phyloP scores from a whole-genome alignment of 768 basidiomycete genomes.

The Trametes gibbosa region DNA sequence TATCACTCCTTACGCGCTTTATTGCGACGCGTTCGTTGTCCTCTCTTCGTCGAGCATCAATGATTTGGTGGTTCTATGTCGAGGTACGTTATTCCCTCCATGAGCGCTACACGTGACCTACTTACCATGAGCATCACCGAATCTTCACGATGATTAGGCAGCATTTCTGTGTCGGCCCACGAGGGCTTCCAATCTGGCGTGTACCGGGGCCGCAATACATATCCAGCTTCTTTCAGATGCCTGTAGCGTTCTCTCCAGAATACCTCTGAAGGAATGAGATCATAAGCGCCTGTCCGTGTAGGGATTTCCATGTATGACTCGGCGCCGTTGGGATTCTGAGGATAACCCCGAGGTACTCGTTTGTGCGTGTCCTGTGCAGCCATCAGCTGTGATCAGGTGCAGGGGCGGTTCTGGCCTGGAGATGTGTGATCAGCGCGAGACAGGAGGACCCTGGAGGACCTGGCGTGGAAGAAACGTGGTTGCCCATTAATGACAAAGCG shows the following conservation, averaged over 20 bases:
- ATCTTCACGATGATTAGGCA: neutral
- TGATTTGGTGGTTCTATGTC: neutral
- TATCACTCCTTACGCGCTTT: neutral
- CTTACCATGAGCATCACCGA: neutral
- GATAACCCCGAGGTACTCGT: conserved; percentile 10
- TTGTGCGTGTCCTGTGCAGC: neutral
- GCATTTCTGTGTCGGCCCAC: neutral
- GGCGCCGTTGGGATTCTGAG: neutral
- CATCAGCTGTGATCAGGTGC: neutral
- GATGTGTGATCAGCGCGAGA: neutral
- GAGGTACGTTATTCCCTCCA: neutral
- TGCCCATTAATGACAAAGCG: too few relatives aligned
- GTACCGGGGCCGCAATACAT: conserved; percentile 23
- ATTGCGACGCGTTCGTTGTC: neutral
- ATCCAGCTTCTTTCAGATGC: conserved; percentile 15
- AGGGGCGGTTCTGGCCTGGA: neutral
- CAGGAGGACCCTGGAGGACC: too few relatives aligned
- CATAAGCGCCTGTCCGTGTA: conserved; percentile 7
- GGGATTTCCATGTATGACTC: neutral
- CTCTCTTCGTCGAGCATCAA: neutral
- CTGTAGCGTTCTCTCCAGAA: conserved; percentile 18
- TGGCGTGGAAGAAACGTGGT: neutral
- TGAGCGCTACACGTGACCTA: neutral
- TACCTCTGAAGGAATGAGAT: neutral
- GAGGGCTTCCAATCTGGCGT: conserved; percentile 14